Evolutionary conservation across 2,329 filamentous ascomycete genomes (phyloP).

Genomic region (Verticillium dahliae): DNA sequence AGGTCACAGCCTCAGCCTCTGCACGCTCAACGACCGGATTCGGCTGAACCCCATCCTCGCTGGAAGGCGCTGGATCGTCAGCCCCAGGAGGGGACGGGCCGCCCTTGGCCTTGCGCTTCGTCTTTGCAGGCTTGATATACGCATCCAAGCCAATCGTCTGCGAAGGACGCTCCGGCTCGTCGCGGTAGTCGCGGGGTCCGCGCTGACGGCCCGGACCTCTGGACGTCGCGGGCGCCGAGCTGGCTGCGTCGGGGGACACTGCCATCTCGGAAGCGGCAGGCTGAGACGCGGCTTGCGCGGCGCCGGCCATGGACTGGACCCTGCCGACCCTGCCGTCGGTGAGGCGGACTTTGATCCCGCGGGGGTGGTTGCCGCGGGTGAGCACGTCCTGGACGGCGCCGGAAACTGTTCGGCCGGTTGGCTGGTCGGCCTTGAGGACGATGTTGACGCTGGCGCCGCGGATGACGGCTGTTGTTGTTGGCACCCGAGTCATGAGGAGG

Average conservation of each 20-base stretch:
- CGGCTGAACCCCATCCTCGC: background rate
- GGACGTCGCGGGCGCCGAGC: background rate
- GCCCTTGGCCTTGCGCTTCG: conserved; percentile 10
- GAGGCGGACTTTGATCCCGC: conserved; percentile 73
- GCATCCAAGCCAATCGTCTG: conserved; percentile 43
- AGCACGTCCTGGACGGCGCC: conserved; percentile 62
- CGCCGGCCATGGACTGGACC: conserved; percentile 55
- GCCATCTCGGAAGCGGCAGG: no score
- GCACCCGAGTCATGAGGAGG: conserved; percentile 26
- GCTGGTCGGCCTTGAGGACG: conserved; percentile 69
- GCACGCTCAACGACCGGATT: background rate
- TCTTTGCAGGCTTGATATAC: conserved; percentile 35
- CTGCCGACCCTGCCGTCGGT: conserved; percentile 65
- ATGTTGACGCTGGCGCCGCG: conserved; percentile 63
- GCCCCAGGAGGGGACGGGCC: conserved; percentile 6
- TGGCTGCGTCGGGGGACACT: background rate
- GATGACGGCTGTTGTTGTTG: conserved; percentile 44
- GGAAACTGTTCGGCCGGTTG: conserved; percentile 62
- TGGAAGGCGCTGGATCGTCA: background rate
- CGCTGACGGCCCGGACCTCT: conserved; percentile 3
- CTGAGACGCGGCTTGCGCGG: background rate
- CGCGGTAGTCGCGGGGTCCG: conserved; percentile 18
- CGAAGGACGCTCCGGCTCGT: conserved; percentile 29
- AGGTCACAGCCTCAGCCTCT: conserved; percentile 26
- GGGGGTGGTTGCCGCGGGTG: conserved; percentile 67